Conservation (phyloP, 1,139 yeast species). For the Debaryomyces subglobosus region DNA sequence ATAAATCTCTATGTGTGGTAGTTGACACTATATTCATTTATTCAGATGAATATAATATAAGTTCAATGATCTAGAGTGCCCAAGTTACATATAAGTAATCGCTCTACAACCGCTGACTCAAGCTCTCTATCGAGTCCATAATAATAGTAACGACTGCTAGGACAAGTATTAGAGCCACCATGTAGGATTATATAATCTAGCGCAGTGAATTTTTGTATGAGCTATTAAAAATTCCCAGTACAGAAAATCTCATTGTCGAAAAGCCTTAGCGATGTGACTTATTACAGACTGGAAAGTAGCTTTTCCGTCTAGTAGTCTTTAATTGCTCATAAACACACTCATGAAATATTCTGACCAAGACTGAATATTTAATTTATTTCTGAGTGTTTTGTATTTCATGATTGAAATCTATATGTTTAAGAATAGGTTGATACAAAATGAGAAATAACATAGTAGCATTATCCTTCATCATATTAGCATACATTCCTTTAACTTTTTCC, state of each 20-base stretch:
- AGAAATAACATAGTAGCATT: neutral
- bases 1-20: no score
- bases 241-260: neutral
- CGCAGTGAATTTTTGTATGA: neutral
- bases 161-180: neutral
- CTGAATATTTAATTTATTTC: neutral
- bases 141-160: no score
- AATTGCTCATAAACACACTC: no score
- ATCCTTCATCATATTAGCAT: neutral
- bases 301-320: neutral
- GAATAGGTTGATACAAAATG: neutral
- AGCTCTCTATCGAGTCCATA: no score
- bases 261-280: neutral
- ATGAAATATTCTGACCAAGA: neutral
- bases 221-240: neutral
- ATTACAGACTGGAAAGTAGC: neutral
- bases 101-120: no score
- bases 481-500: slow-evolving; percentile 4
- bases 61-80: no score
- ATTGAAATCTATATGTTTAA: neutral
- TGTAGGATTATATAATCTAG: neutral
- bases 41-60: no score
- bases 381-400: neutral
- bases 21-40: no score
- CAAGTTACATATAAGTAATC: no score